Evolutionary conservation across 2,329 filamentous ascomycete genomes (phyloP), one percentile per base, ranked within the genome.

Genomic region (Calonectria naviculata): DNA sequence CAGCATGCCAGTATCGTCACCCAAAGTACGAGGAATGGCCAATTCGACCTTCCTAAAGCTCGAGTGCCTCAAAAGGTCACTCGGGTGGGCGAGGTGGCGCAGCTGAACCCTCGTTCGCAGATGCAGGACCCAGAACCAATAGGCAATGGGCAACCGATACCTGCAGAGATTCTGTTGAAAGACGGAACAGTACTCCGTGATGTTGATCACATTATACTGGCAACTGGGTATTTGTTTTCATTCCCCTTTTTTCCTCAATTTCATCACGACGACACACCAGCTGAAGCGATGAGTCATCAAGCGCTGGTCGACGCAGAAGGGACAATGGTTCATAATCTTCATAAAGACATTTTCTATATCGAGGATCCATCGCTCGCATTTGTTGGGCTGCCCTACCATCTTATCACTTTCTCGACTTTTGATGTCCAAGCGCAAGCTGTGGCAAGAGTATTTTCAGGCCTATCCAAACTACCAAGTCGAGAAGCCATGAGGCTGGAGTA

Each of bases 301-400:
- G 19, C 12, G 5, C 12, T 63, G 5, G 60, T 63, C 4, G 38
- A 13, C 8, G 26, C 41, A 13, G 31, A 56, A 19, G 49, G 92
- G 91, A 2, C 85, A 85, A n/a, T 88, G 90, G 76, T 83, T 85
- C 92, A 93, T 78, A 93, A 93, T 74, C 82, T 93, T 8, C 90
- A 93, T 21, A 38, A 89, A 69, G 91, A 93, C 78, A 90, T 93
- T 13, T 93, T 92, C 79, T 93, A 93, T 80, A 93, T 93, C 62
- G 86, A 87, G 0, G 91, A 93, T 73, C 90, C 91, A 0, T 89
- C 89, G 0, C 83, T 93, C 1, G 83, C 85, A 0, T 93, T 93
- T 73, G 83, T 93, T 21, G 91, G 92, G 0, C 87, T 91, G 0
- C 90, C 90, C 0, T 92, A 90, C 78, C 89, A 91, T 75, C 89